phyloP scores from a whole-genome alignment of 345 rosid genomes.

The Hibiscus tridactylites region DNA sequence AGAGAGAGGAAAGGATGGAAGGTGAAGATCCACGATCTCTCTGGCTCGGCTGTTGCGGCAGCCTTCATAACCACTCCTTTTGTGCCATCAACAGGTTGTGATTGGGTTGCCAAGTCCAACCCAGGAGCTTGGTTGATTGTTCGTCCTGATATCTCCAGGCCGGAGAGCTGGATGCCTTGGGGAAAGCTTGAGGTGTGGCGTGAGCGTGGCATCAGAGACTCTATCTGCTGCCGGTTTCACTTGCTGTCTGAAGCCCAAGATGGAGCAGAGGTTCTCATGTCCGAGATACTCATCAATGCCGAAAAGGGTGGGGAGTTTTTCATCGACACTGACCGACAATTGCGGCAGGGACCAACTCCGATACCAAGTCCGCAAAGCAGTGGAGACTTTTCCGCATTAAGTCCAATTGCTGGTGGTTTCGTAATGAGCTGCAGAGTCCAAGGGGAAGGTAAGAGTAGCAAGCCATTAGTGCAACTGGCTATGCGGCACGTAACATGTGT shows the following conservation, averaged over 20 bases:
- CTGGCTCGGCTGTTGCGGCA: constrained; percentile 92
- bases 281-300: constrained; percentile 68
- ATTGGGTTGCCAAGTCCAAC: constrained; percentile 92
- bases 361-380: constrained; percentile 90
- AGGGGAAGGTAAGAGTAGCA: constrained; percentile 87
- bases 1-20: constrained; percentile 96
- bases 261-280: constrained; percentile 69
- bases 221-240: constrained; percentile 78
- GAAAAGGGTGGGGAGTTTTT: constrained; percentile 91
- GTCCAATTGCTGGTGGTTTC: constrained; percentile 55
- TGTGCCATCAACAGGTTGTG: constrained; percentile 92
- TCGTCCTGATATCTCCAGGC: constrained; percentile 63
- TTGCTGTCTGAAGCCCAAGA: constrained; percentile 71
- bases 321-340: constrained; percentile 71
- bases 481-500: constrained; percentile 84
- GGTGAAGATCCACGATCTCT: constrained; percentile 93
- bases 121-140: constrained; percentile 97
- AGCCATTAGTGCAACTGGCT: constrained; percentile 73
- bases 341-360: constrained; percentile 54
- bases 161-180: constrained; percentile 97
- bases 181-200: constrained; percentile 97
- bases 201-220: constrained; percentile 85
- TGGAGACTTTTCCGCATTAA: constrained; percentile 69
- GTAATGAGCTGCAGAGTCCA: constrained; percentile 88
- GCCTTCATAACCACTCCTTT: constrained; percentile 98